A percentile compares a stretch with the other conserved stretches of the same genome.
These are phyloP conservation scores for Paramyrothecium sp. DNA, from an alignment of 2,329 filamentous ascomycete genomes.

Conservation along the genomic window DNA sequence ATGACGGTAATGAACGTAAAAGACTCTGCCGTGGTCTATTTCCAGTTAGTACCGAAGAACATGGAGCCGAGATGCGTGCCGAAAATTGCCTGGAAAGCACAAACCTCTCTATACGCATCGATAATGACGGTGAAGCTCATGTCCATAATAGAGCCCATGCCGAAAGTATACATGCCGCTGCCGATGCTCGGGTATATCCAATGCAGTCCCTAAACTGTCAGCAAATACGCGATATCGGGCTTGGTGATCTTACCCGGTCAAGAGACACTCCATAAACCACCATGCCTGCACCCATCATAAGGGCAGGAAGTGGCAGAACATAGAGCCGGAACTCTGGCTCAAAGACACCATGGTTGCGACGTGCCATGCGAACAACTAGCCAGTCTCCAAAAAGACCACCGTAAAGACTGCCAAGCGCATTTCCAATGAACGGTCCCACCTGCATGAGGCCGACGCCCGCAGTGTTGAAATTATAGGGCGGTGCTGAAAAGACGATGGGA, in stretches of 20 bases:
- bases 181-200: conserved; percentile 38
- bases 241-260: conserved; percentile 23
- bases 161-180: conserved; percentile 34
- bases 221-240: not conserved
- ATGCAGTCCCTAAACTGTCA: conserved; percentile 35
- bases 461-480: conserved; percentile 25
- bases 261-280: conserved; percentile 38
- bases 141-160: conserved; percentile 35
- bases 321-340: conserved; percentile 44
- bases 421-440: conserved; percentile 32
- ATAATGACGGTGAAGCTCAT: conserved; percentile 32
- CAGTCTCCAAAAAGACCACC: conserved; percentile 37
- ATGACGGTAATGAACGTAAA: conserved; percentile 29
- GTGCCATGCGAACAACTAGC: conserved; percentile 32
- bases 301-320: conserved; percentile 21
- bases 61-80: not conserved
- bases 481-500: conserved; percentile 31
- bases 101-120: conserved; percentile 28
- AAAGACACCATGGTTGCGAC: conserved; percentile 36
- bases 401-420: conserved; percentile 34
- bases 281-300: conserved; percentile 32
- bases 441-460: conserved; percentile 25
- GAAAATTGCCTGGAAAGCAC: not conserved
- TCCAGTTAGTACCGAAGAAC: not conserved
- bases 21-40: conserved; percentile 16